Conservation (phyloP, 2,329 filamentous ascomycete genomes). For the Tolypocladium paradoxum region DNA sequence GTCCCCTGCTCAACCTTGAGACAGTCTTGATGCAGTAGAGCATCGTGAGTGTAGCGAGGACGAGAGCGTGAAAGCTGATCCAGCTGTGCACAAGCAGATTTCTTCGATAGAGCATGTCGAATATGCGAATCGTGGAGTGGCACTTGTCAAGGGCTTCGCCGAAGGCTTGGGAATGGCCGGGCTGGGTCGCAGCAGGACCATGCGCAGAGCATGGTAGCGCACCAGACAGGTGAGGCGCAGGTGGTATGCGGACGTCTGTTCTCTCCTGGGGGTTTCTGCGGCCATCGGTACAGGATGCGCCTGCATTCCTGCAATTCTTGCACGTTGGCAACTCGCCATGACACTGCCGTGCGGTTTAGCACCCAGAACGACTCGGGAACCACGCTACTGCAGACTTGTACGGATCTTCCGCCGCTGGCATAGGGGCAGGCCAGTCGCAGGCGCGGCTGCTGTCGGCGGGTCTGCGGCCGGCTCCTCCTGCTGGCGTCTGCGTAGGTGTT, state of each 20-base stretch:
- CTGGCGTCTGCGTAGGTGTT: slow-evolving; percentile 4
- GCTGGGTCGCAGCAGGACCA: slow-evolving; percentile 39
- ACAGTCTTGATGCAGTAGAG: slow-evolving; percentile 39
- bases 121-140: slow-evolving; percentile 28
- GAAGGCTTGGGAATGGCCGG: slow-evolving; percentile 39
- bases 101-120: slow-evolving; percentile 30
- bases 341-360: slow-evolving; percentile 20
- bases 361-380: no score
- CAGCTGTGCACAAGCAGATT: slow-evolving; percentile 36
- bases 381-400: slow-evolving; percentile 14
- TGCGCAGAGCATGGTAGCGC: slow-evolving; percentile 35
- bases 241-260: slow-evolving; percentile 9
- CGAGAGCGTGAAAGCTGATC: slow-evolving; percentile 35
- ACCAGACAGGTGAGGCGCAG: slow-evolving; percentile 27
- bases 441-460: slow-evolving; percentile 12
- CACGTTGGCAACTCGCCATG: slow-evolving; percentile 31
- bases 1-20: slow-evolving; percentile 25
- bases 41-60: slow-evolving; percentile 36
- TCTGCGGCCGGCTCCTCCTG: slow-evolving; percentile 7
- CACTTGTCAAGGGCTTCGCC: slow-evolving; percentile 27
- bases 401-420: slow-evolving; percentile 41
- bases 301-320: slow-evolving; percentile 31
- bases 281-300: slow-evolving; percentile 29
- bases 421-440: slow-evolving; percentile 19
- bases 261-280: slow-evolving; percentile 19